Conservation (phyloP, 2,329 filamentous ascomycete species). For the Metarhizium sp. region DNA sequence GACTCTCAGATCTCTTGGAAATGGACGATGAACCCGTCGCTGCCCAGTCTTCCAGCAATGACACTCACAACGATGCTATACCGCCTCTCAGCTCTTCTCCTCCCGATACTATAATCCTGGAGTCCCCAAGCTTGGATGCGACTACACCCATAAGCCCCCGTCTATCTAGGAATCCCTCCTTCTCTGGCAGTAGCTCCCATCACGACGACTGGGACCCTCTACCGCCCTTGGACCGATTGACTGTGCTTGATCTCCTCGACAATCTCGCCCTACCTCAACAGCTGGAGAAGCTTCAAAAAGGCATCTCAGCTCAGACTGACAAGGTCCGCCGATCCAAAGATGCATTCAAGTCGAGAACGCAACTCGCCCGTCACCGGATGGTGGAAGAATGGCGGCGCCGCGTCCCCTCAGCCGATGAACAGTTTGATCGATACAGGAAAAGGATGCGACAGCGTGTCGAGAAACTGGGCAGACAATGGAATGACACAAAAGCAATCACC, state of each 20-base stretch:
- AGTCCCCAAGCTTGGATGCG: constrained; percentile 42
- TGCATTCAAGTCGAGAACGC: constrained; percentile 64
- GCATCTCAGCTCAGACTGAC: constrained; percentile 72
- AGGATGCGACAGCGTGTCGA: constrained; percentile 88
- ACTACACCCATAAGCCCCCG: constrained; percentile 38
- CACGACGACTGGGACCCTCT: constrained; percentile 83
- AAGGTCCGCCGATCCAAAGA: constrained; percentile 78
- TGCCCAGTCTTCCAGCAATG: background rate
- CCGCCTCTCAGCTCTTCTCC: constrained; percentile 34
- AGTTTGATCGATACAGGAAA: constrained; percentile 80
- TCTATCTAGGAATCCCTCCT: constrained; percentile 69
- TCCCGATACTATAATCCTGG: constrained; percentile 32
- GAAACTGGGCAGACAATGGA: constrained; percentile 76
- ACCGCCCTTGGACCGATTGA: constrained; percentile 80
- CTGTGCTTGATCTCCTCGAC: constrained; percentile 86
- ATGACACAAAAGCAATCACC: constrained; percentile 80
- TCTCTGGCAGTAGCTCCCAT: constrained; percentile 76
- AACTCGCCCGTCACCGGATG: constrained; percentile 76
- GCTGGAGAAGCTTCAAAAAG: constrained; percentile 81
- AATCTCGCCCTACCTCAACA: constrained; percentile 86
- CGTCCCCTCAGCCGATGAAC: constrained; percentile 80
- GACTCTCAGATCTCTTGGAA: background rate
- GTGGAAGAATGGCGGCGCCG: constrained; percentile 88
- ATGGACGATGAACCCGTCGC: constrained; percentile 2
- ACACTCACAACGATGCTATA: constrained; percentile 25